phyloP scores from a whole-genome alignment of 2,329 filamentous ascomycete species.

The Juglanconis juglandina region DNA sequence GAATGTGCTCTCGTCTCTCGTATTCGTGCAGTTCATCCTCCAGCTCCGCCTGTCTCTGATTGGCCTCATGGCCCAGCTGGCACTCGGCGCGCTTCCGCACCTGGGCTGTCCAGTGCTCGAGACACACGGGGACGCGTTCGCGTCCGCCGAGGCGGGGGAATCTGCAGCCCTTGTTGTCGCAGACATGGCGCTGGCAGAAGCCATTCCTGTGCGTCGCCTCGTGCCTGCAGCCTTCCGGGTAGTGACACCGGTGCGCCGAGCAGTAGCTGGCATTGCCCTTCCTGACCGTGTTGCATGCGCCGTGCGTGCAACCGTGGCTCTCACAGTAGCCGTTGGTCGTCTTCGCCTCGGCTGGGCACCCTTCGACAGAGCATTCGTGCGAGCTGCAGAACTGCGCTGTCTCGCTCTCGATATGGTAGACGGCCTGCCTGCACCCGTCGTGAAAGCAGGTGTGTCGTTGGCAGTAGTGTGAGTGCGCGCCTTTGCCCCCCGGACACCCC shows the following conservation, averaged over 20 bases:
- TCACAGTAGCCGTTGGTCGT: slow-evolving; percentile 3
- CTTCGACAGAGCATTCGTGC: slow-evolving; percentile 7
- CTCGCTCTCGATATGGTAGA: slow-evolving; percentile 6
- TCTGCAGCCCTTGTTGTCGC: slow-evolving; percentile 3
- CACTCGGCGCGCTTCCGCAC: not conserved
- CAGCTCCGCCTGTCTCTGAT: not conserved
- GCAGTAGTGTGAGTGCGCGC: slow-evolving; percentile 10
- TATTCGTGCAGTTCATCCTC: slow-evolving; percentile 3
- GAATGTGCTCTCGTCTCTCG: not conserved
- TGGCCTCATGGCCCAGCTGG: not conserved
- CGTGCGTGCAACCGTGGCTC: slow-evolving; percentile 7
- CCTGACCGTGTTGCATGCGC: slow-evolving; percentile 1
- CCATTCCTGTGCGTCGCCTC: slow-evolving; percentile 5
- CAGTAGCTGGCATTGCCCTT: not conserved
- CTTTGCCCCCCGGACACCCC: slow-evolving; percentile 2
- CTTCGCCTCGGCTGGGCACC: slow-evolving; percentile 1
- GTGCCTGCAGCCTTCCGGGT: not conserved
- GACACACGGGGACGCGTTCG: slow-evolving; percentile 4
- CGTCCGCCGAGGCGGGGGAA: slow-evolving; percentile 2
- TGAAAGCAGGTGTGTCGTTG: slow-evolving; percentile 9
- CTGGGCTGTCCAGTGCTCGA: slow-evolving; percentile 1
- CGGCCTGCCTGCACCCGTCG: slow-evolving; percentile 6
- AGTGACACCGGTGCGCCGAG: slow-evolving; percentile 7
- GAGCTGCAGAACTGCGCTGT: slow-evolving; percentile 12
- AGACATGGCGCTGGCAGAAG: slow-evolving; percentile 9